These are phyloP conservation scores for Lagenaria siceraria DNA, from an alignment of 306 rosid genomes.

Conservation along the genomic window DNA sequence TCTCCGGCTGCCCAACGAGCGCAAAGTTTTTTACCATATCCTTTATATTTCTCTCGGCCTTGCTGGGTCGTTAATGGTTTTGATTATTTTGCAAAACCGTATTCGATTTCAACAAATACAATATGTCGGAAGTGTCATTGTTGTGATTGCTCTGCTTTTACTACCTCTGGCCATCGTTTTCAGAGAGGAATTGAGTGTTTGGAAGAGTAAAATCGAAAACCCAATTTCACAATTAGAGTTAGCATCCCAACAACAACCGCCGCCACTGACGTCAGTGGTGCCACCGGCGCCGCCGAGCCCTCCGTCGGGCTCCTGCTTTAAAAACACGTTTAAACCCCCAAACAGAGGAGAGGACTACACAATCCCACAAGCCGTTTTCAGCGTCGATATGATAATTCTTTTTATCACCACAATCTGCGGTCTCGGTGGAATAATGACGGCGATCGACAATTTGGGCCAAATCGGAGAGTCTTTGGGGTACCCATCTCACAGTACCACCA, in stretches of 20 bases:
- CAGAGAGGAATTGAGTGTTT: constrained; percentile 26
- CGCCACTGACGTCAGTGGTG: no score
- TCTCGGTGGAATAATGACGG: constrained; percentile 47
- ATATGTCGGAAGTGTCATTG: constrained; percentile 19
- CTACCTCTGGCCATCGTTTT: constrained; percentile 35
- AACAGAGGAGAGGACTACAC: constrained; percentile 64
- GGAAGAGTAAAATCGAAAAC: constrained; percentile 13
- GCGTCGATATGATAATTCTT: constrained; percentile 52
- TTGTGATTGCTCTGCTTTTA: constrained; percentile 26
- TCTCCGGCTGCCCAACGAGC: constrained; percentile 22
- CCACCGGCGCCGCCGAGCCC: background rate
- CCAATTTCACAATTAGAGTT: background rate
- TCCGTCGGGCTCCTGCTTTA: background rate
- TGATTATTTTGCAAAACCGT: background rate
- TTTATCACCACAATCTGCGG: constrained; percentile 28
- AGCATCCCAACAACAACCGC: background rate
- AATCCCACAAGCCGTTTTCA: constrained; percentile 53
- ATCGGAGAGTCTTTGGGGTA: constrained; percentile 44
- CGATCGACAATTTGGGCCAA: no score
- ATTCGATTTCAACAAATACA: constrained; percentile 17
- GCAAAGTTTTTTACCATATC: constrained; percentile 32
- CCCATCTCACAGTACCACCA: constrained; percentile 30
- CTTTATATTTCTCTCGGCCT: constrained; percentile 2
- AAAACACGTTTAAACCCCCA: constrained; percentile 33
- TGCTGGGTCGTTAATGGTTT: constrained; percentile 49